Base-by-base conservation (phyloP, 805 yeast species). In the Candida parachauliodes region DNA sequence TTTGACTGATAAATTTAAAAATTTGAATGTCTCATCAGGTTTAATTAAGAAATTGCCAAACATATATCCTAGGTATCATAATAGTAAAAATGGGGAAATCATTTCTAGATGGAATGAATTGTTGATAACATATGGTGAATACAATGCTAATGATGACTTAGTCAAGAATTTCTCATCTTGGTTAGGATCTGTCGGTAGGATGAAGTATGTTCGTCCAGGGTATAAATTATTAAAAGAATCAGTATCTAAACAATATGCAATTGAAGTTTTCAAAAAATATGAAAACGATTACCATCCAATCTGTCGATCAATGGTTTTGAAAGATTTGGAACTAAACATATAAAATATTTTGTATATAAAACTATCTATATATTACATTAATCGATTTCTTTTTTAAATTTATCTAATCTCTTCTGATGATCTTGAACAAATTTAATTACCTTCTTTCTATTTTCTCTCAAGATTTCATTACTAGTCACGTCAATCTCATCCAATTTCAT, bases 401-500 rank as follows among this genome's bases (percentile, higher is more conserved):
- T 57, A 50, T 82, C 89, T 38, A 81, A 63, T 44, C 73, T 61
- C 47, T 70, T 74, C 52, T 79, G 76, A 47, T 72, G 75, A 27
- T 59, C 63, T 58, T 84, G 93, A 36, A 84, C 73, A 32, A 66
- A 59, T 47, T 72, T 78, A 47, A 85, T 79, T 8, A 74, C 71
- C 36, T 65, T 69, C 52, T 78, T 83, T 46, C 94, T 70, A 51
- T 69, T 68, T 17, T 65, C 64, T 45, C 85, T 75, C 46, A 84
- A 61, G 1, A 65, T 60, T 1, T 62, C 73, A 49, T 70, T 73
- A 33, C 74, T 74, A 8, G 62, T 68, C 20, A 68, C 68, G 43
- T 81, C 83, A 24, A 85, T 66, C 2, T 75, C 79, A 49, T 85
- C 94, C 38, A 85, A 62, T 43, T 71, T 76, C 69, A 84, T 70